Evolutionary conservation across 163 green algal genomes (phyloP).

Genomic region (Chlamydomonas reinhardtii): DNA sequence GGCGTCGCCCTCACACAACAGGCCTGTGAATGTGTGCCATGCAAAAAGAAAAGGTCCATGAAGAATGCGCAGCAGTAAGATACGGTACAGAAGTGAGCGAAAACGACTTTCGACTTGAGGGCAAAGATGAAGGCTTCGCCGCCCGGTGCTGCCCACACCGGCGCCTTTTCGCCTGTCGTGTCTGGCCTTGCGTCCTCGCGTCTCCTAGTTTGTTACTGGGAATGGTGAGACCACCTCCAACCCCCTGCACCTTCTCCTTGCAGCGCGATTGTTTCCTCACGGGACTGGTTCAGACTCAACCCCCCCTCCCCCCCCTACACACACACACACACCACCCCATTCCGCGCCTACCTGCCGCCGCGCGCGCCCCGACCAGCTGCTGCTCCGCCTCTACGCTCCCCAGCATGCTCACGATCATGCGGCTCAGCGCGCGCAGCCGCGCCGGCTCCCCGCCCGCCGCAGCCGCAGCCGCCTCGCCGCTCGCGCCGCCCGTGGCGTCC

Average conservation of each 20-base stretch:
- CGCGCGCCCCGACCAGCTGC: constrained; percentile 44
- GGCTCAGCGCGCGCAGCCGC: constrained; percentile 37
- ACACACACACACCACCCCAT: not conserved
- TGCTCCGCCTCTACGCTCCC: constrained; percentile 46
- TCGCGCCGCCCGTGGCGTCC: not conserved
- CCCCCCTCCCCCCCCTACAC: not conserved
- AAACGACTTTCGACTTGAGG: too few species aligned
- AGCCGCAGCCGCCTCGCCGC: not conserved
- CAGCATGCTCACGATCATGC: constrained; percentile 44
- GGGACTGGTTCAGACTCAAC: too few species aligned
- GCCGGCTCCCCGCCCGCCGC: not conserved
- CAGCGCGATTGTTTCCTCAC: too few species aligned
- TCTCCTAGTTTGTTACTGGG: too few species aligned
- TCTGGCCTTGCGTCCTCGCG: too few species aligned
- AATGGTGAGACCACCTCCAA: too few species aligned
- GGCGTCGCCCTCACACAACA: constrained; percentile 45
- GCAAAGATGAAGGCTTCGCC: too few species aligned
- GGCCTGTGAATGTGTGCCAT: not conserved
- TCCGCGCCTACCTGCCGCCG: constrained; percentile 37
- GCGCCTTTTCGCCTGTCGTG: too few species aligned
- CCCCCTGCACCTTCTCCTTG: too few species aligned
- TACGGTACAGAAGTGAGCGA: not conserved
- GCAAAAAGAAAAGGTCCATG: not conserved
- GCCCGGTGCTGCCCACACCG: too few species aligned
- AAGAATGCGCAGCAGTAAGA: not conserved